Percentiles rank a stretch among this genome's conserved stretches.
These are phyloP conservation scores for Davidsoniella australis DNA, from an alignment of 2,329 filamentous ascomycete genomes.

Conservation along the genomic window DNA sequence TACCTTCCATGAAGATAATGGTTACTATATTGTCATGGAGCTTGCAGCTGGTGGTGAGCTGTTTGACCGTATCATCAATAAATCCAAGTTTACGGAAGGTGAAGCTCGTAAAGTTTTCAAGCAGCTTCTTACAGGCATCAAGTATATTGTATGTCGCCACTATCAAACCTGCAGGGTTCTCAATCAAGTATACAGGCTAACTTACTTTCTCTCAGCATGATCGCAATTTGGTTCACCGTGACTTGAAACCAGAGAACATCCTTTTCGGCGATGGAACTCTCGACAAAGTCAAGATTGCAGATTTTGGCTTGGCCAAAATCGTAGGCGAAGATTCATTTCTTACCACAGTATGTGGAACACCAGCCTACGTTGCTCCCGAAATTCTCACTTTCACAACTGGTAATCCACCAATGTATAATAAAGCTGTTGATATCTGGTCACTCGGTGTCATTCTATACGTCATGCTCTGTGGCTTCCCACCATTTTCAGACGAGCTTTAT, in stretches of 20 bases:
- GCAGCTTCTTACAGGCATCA: constrained; percentile 84
- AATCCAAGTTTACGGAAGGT: constrained; percentile 69
- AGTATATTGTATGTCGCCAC: constrained; percentile 59
- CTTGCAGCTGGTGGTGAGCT: constrained; percentile 83
- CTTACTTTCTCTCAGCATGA: constrained; percentile 50
- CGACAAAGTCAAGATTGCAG: constrained; percentile 74
- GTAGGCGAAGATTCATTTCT: constrained; percentile 98
- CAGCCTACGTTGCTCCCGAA: constrained; percentile 90
- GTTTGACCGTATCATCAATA: constrained; percentile 87
- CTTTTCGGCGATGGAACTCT: constrained; percentile 71
- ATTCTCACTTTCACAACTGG: constrained; percentile 62
- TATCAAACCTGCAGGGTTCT: not conserved
- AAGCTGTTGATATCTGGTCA: constrained; percentile 92
- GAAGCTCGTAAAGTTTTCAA: constrained; percentile 77
- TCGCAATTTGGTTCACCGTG: constrained; percentile 88
- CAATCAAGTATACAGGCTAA: not conserved
- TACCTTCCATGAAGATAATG: constrained; percentile 80
- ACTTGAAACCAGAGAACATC: constrained; percentile 97
- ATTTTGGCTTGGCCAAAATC: constrained; percentile 95
- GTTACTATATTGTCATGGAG: constrained; percentile 82
- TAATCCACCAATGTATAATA: constrained; percentile 67
- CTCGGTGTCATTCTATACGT: constrained; percentile 97
- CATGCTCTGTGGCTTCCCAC: constrained; percentile 88
- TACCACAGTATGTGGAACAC: constrained; percentile 90
- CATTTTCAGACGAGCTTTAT: constrained; percentile 88